phyloP scores from a whole-genome alignment of 768 basidiomycete genomes.

The Mrakia blollopis region DNA sequence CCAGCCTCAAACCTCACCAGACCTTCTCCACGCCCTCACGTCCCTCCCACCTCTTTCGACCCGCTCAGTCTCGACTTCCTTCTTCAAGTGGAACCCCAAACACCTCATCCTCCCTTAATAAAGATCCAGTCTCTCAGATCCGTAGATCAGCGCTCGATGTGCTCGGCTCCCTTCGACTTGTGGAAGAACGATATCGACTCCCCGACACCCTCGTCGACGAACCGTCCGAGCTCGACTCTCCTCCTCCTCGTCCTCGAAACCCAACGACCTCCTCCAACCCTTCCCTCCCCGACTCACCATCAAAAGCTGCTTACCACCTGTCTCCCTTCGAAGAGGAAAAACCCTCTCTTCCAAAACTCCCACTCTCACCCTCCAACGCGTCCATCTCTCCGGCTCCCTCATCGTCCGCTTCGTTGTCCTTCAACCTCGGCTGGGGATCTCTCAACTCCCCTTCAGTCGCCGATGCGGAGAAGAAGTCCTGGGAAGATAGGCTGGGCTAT shows the following conservation, averaged over 20 bases:
- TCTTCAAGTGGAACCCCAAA: not conserved
- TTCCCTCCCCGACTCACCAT: not conserved
- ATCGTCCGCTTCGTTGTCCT: not conserved
- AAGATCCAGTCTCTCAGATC: conserved; percentile 63
- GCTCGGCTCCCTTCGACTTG: conserved; percentile 65
- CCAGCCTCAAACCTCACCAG: conserved; percentile 21
- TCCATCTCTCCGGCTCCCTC: not conserved
- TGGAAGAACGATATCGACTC: conserved; percentile 73
- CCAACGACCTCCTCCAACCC: not conserved
- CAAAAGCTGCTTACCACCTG: not conserved
- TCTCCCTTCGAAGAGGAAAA: not conserved
- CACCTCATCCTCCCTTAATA: not conserved
- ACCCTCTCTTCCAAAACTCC: too few relatives aligned
- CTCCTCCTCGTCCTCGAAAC: not conserved
- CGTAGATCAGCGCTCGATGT: conserved; percentile 78
- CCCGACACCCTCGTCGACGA: conserved; percentile 44
- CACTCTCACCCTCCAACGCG: too few relatives aligned
- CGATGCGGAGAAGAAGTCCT: not conserved
- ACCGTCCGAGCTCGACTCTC: not conserved
- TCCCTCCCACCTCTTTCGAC: conserved; percentile 35
- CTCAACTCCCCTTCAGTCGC: not conserved
- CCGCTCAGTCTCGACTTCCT: not conserved
- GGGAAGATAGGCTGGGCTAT: conserved; percentile 19
- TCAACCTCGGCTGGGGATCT: conserved; percentile 14
- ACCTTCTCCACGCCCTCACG: conserved; percentile 40